Conservation (phyloP, 2,329 filamentous ascomycete genomes). For the Fusarium nisikadoi region DNA sequence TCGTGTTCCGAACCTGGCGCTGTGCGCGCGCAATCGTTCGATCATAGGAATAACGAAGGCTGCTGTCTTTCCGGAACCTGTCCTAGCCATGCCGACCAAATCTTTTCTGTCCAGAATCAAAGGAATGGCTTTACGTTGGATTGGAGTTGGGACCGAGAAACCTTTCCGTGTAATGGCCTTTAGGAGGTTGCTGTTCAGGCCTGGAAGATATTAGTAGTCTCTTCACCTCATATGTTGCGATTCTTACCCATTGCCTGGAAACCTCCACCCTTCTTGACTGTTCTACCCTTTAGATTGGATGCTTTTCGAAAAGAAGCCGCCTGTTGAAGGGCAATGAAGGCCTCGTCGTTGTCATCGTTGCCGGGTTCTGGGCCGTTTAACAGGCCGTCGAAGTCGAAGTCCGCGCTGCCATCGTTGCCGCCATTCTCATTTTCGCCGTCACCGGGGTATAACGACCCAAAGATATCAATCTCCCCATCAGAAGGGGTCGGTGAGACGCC, state of each 20-base stretch:
- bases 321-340: slow-evolving; percentile 90
- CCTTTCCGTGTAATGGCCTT: slow-evolving; percentile 94
- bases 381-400: slow-evolving; percentile 70
- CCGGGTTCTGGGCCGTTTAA: slow-evolving; percentile 60
- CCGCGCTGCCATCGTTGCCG: slow-evolving; percentile 51
- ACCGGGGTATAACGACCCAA: slow-evolving; percentile 77
- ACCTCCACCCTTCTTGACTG: slow-evolving; percentile 93
- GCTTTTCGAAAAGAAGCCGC: slow-evolving; percentile 88
- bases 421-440: slow-evolving; percentile 61
- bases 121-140: slow-evolving; percentile 96
- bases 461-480: slow-evolving; percentile 92
- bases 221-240: not conserved
- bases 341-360: slow-evolving; percentile 78
- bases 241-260: slow-evolving; percentile 89
- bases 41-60: slow-evolving; percentile 99
- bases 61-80: slow-evolving; percentile 98
- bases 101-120: slow-evolving; percentile 89
- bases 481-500: slow-evolving; percentile 84
- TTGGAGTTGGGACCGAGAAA: slow-evolving; percentile 95
- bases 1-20: slow-evolving; percentile 84
- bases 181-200: slow-evolving; percentile 82
- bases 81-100: slow-evolving; percentile 98
- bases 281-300: slow-evolving; percentile 82
- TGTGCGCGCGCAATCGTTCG: slow-evolving; percentile 89
- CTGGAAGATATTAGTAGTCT: slow-evolving; percentile 51